A percentile compares a stretch with the other conserved stretches of the same genome.
Conservation (phyloP, 129 eudicot species). For the Centaurea solstitialis region DNA sequence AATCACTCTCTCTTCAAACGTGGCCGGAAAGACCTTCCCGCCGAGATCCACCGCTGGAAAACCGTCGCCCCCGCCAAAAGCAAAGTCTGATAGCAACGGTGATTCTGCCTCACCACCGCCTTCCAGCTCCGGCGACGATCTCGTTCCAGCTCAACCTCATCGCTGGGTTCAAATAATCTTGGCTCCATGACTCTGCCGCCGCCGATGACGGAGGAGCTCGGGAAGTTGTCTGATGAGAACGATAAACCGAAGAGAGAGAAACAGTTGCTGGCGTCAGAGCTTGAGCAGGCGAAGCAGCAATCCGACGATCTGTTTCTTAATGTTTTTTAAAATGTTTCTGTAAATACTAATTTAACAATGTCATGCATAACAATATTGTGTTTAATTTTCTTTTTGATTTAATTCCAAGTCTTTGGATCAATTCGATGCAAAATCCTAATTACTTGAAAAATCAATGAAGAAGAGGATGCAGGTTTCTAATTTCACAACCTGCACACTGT, state of each 20-base stretch:
- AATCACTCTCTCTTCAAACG: constrained; percentile 37
- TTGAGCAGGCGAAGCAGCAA: constrained; percentile 53
- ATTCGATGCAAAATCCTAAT: too few species aligned
- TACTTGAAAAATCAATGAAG: too few species aligned
- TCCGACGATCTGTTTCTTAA: constrained; percentile 69
- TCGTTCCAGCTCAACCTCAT: constrained; percentile 60
- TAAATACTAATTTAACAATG: too few species aligned
- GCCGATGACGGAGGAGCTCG: too few species aligned
- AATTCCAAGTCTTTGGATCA: too few species aligned
- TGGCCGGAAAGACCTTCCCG: constrained; percentile 58
- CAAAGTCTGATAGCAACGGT: constrained; percentile 29
- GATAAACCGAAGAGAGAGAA: constrained; percentile 56
- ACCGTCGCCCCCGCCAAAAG: constrained; percentile 23
- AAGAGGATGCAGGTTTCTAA: too few species aligned
- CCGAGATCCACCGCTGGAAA: constrained; percentile 67
- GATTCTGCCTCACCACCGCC: constrained; percentile 24
- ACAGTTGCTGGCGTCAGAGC: constrained; percentile 15
- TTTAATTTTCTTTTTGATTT: too few species aligned
- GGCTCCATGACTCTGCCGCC: constrained; percentile 24
- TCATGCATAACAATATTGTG: too few species aligned
- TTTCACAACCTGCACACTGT: too few species aligned
- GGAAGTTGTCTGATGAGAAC: constrained; percentile 55
- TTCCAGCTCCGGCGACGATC: constrained; percentile 52
- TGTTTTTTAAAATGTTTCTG: too few species aligned
- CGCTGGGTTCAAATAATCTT: constrained; percentile 51